Percentiles rank a stretch among this genome's conserved stretches.
Conservation (phyloP, 768 basidiomycete genomes). For the Hypsizygus marmoreus region DNA sequence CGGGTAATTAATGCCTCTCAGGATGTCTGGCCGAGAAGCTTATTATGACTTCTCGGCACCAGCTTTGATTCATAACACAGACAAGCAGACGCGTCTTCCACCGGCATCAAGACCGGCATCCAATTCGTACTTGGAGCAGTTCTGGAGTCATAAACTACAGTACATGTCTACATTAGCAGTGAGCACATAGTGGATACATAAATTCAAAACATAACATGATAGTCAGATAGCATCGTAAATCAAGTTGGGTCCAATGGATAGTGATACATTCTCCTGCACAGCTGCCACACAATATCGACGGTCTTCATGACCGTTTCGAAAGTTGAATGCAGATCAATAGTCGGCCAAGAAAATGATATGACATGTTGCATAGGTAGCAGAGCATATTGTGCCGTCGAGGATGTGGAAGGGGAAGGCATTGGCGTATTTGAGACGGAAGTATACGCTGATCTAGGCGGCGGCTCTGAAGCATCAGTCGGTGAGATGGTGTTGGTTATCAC, state of each 20-base stretch:
- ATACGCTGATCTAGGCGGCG: constrained; percentile 2
- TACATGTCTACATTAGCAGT: too few relatives aligned
- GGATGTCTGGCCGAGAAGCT: not conserved
- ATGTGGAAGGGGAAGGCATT: constrained; percentile 6
- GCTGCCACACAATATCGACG: constrained; percentile 45
- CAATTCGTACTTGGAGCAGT: too few relatives aligned
- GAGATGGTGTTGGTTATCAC: constrained; percentile 2
- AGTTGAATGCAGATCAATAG: constrained; percentile 26
- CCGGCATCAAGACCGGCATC: too few relatives aligned
- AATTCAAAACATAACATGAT: not conserved
- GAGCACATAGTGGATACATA: too few relatives aligned
- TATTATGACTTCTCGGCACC: not conserved
- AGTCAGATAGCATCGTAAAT: constrained; percentile 9
- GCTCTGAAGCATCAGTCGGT: constrained; percentile 6
- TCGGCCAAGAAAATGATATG: constrained; percentile 36
- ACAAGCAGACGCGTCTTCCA: too few relatives aligned
- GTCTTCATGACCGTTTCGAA: constrained; percentile 40
- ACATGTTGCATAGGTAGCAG: constrained; percentile 30
- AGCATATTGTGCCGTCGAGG: constrained; percentile 24
- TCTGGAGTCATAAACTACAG: too few relatives aligned
- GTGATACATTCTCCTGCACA: constrained; percentile 53
- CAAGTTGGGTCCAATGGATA: constrained; percentile 58
- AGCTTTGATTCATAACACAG: constrained; percentile 13
- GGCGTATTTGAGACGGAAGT: not conserved
- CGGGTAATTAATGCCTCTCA: not conserved